Evolutionary conservation across 345 rosid genomes (phyloP), one percentile per base, ranked within the genome.

Genomic region (Linum usitatissimum): DNA sequence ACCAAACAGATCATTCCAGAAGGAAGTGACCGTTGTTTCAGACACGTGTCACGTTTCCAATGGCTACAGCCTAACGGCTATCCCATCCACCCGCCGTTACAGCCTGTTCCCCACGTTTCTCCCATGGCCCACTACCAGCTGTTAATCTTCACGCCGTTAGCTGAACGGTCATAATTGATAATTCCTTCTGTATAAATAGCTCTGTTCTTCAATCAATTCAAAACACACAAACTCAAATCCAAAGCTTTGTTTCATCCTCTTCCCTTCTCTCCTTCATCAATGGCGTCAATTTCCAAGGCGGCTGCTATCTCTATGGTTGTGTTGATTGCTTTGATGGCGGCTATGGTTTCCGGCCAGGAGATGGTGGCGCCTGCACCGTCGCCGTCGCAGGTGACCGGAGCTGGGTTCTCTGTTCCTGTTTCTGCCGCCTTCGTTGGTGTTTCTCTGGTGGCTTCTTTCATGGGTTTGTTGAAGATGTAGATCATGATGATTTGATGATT

Each of bases 291-390:
- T 53, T 61, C 56, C 15, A 45, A 45, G 51, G 51, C 51, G 10
- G 51, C 51, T 45, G 51, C 51, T 73, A 6, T 67, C 70, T 63
- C 68, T 58, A 3, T 66, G 18, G 13, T 53, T n/a, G 28, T 65
- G 7, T 31, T 61, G 1, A 28, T 64, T 23, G 18, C 64, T 6
- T 18, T 68, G 18, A 40, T 69, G 23, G 18, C 64, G 1, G 70
- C 63, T 6, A 57, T 63, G 13, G 81, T 73, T 42, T 73, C 80
- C 0, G 85, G 73, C 59, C 79, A 81, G 20, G 65, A 62, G 18
- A 12, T 53, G 18, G 7, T 53, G 70, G 77, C 78, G 0, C 56
- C 59, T 8, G 74, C 80, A 3, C 82, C 80, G 1, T 59, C 81
- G 3, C 75, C 79, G 3, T 49, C 70, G 3, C 53, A 59, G 67